Evolutionary conservation across 2,329 filamentous ascomycete genomes (phyloP), one percentile per base, ranked within the genome.

Genomic region (Aureobasidium pullulans): DNA sequence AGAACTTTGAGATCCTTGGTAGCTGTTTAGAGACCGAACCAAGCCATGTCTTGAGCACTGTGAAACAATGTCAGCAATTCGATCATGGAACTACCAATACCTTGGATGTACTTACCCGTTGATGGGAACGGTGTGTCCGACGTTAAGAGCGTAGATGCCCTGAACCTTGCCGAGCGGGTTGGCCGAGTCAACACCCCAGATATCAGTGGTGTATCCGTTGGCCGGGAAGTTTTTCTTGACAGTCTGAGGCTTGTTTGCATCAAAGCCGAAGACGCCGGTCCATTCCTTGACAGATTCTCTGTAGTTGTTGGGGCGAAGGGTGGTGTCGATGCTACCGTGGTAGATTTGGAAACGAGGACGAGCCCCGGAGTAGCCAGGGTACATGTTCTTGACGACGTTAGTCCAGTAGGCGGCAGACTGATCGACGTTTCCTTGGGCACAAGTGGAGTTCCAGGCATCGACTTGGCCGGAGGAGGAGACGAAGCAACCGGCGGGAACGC

Each of bases 251-350:
- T 66, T 67, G 52, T 64, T 62, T 1, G 42, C 59, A 53, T 66
- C 64, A 52, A 60, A 66, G 6, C 78, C 79, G 57, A 80, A 76
- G 1, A 83, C 75, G 16, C 73, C 76, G 0, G 78, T 75, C 79
- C 80, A 82, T 70, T 82, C 74, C 73, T 83, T 82, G 66, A 81
- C 77, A 54, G 78, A 78, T 72, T 85, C 82, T 40, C 81, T 69
- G 66, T 82, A 83, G 69, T 84, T 84, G 64, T 76, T 75, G 15
- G 77, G 77, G 53, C 73, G 72, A 9, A 84, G 72, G 0, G 68
- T 69, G 42, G 52, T 56, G 66, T 84, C 82, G 2, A 67, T 69
- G 39, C 76, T 77, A 42, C 82, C 82, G 66, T 84, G 82, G 72
- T 79, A 84, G 66, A 84, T 76, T 67, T 82, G 79, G 76, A 85